Evolutionary conservation across 2,329 filamentous ascomycete genomes (phyloP), one percentile per base, ranked within the genome.

Genomic region (Ilyonectria destructans): DNA sequence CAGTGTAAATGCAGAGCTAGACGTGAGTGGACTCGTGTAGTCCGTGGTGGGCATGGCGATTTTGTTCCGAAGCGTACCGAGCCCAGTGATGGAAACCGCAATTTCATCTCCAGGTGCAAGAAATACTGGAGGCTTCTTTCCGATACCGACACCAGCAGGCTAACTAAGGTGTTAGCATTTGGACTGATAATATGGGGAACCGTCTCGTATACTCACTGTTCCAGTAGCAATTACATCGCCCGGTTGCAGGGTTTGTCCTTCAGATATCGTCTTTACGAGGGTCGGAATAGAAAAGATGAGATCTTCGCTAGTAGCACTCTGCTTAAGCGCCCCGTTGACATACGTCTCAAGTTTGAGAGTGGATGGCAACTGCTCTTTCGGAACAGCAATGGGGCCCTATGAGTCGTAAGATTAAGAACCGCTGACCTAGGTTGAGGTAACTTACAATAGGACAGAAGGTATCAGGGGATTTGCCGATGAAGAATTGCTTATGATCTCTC

Each of bases 401-500:
- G 17, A 6, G 7, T 9, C 7, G 17, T 33, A 46, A 35, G 49
- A 40, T 10, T 1, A 10, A 7, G 9, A 15, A 33, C 13, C 10
- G 13, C 9, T 35, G 29, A n/a, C 2, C 26, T 29, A 17, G 37
- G 21, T 13, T 43, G 1, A 3, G 6, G 7, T 31, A 23, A 62
- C 69, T 57, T 69, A 85, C 84, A 80, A 89, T 88, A 0, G 87
- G 87, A 68, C 86, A 89, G 69, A 85, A 89, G 0, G 86, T 88
- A 73, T 89, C 86, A 0, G 83, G 77, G 0, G 84, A 87, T 74
- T 89, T 89, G 9, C 88, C 87, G 56, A 90, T 84, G 62, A 85
- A 89, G 74, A 89, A 90, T 68, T 90, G 88, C 74, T 89, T 89
- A 65, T 90, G 88, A 67, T 88, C 85, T 15, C 85, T 77, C 76